Conservation (phyloP, 208 protist species). For the Leishmania tarentolae region DNA sequence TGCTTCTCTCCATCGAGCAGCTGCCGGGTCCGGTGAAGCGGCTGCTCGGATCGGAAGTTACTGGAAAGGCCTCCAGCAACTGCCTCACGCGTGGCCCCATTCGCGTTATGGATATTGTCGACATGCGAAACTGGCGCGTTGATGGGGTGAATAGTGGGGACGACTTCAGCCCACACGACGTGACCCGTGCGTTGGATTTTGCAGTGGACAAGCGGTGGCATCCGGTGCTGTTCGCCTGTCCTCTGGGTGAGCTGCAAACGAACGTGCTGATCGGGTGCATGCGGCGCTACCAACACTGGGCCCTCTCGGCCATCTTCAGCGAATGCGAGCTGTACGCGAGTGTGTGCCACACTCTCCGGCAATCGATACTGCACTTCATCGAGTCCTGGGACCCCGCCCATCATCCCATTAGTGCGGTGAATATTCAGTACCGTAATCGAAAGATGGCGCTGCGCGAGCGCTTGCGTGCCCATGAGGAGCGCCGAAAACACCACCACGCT, state of each 20-base stretch:
- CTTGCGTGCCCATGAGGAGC: slow-evolving; percentile 23
- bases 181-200: slow-evolving; percentile 77
- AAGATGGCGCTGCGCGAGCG: slow-evolving; percentile 27
- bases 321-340: slow-evolving; percentile 86
- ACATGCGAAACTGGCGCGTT: slow-evolving; percentile 65
- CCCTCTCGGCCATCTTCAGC: slow-evolving; percentile 66
- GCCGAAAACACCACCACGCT: slow-evolving; percentile 8
- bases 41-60: slow-evolving; percentile 19
- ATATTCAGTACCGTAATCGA: slow-evolving; percentile 31
- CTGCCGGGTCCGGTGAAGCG: slow-evolving; percentile 61
- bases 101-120: slow-evolving; percentile 57
- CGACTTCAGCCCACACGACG: slow-evolving; percentile 74
- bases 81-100: slow-evolving; percentile 35
- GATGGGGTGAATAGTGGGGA: slow-evolving; percentile 54
- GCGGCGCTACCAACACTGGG: slow-evolving; percentile 84
- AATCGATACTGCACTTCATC: slow-evolving; percentile 69
- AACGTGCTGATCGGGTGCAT: slow-evolving; percentile 88
- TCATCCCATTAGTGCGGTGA: slow-evolving; percentile 56
- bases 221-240: slow-evolving; percentile 89
- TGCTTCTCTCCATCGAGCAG: slow-evolving; percentile 81
- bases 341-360: slow-evolving; percentile 41
- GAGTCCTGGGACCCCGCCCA: slow-evolving; percentile 60
- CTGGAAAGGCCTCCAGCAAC: slow-evolving; percentile 11
- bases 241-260: slow-evolving; percentile 87
- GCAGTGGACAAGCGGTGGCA: slow-evolving; percentile 81